phyloP scores from a whole-genome alignment of 495 filamentous ascomycete genomes.

The Hypoxylon fragiforme region DNA sequence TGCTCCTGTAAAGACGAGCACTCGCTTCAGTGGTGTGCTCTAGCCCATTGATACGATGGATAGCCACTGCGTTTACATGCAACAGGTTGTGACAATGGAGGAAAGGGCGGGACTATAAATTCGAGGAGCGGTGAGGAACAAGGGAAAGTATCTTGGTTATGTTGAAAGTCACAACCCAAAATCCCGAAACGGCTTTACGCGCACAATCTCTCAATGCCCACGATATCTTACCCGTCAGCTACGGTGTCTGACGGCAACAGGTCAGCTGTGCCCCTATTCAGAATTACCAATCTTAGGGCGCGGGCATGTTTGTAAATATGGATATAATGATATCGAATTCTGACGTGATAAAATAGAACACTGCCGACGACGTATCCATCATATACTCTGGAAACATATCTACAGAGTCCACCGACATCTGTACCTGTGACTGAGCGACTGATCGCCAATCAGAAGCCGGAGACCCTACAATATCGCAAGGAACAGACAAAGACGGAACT shows the following conservation, averaged over 20 bases:
- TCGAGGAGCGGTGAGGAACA: constrained; percentile 21
- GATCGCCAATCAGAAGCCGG: constrained; percentile 6
- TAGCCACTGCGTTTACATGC: constrained; percentile 8
- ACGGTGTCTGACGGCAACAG: constrained; percentile 13
- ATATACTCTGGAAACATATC: constrained; percentile 19
- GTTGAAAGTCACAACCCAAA: constrained; percentile 1
- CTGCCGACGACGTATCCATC: constrained; percentile 1
- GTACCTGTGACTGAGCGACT: constrained; percentile 14
- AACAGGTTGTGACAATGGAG: not conserved
- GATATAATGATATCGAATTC: not conserved
- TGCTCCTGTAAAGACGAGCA: not conserved
- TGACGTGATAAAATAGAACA: constrained; percentile 6
- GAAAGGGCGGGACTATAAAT: constrained; percentile 14
- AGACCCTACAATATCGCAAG: not conserved
- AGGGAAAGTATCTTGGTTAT: not conserved
- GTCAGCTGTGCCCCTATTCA: constrained; percentile 8
- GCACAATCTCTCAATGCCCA: constrained; percentile 6
- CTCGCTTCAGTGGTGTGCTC: not conserved
- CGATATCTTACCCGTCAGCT: constrained; percentile 6
- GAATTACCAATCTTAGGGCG: not conserved
- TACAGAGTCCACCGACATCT: constrained; percentile 22
- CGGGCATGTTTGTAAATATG: not conserved
- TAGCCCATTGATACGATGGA: not conserved
- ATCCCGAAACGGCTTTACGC: not conserved
- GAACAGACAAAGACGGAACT: constrained; percentile 5